Evolutionary conservation across 306 rosid species (phyloP), one percentile per base, ranked within the genome.

Genomic region (Sicyos edulis): DNA sequence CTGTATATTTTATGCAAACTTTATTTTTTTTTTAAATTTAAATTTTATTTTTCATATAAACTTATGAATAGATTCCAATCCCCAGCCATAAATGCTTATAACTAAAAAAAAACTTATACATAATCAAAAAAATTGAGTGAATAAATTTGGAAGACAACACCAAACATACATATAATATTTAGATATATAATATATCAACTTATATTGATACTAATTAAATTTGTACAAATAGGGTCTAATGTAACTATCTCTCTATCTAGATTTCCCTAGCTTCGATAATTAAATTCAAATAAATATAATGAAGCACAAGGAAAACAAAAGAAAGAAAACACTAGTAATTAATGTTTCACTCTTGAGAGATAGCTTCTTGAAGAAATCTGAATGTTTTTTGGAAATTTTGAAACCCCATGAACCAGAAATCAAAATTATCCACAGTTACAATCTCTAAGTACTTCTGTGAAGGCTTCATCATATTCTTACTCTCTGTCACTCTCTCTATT

Each of bases 341-440:
- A 12, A 20, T 63, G 19, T 32, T 75, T 62, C 77, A 71, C 34
- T 77, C 71, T 64, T 72, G 81, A 57, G 86, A 79, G 47, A 83
- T 45, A 50, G 80, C 85, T 63, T 76, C 69, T 73, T 77, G 82
- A 5, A 88, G 78, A 80, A 65, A 66, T 56, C 77, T 84, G 76
- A 79, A 74, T 50, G 88, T 74, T 73, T 83, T 86, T 74, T 80
- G 80, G 73, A 81, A 77, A 24, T 83, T 88, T n/a, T 86, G 83
- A 76, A 89, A 78, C n/a, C 91, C 91, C 95, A 86, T 71, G 55
- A 88, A 83, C 95, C 95, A 86, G 77, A 88, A 88, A 51, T 88
- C 89, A 42, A 84, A 86, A 58, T 86, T 72, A 63, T 88, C 95
- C 53, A 76, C 86, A 0, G 89, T 86, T 22, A 88, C 89, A 71